Evolutionary conservation across 2,329 filamentous ascomycete genomes (phyloP).

Genomic region (Aspergillus amoenus): DNA sequence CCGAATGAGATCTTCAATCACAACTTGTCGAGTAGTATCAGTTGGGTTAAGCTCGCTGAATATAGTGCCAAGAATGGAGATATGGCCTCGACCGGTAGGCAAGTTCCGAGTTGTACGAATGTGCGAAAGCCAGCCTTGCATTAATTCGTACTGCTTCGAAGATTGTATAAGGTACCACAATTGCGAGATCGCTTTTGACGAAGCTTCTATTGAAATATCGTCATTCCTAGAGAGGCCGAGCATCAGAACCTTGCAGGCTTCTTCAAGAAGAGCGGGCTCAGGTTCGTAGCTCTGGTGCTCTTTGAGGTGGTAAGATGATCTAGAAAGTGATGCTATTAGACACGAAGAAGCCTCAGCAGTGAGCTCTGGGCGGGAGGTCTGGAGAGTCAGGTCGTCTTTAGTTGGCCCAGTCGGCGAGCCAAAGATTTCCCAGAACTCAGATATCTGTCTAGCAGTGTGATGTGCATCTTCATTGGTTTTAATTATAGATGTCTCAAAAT

Average conservation of each 20-base stretch:
- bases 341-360: conserved; percentile 43
- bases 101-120: conserved; percentile 37
- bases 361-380: conserved; percentile 41
- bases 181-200: conserved; percentile 40
- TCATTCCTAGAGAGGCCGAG: conserved; percentile 42
- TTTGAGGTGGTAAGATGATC: conserved; percentile 19
- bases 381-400: conserved; percentile 40
- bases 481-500: conserved; percentile 17
- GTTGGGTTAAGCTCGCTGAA: conserved; percentile 33
- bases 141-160: conserved; percentile 32
- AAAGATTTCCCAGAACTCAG: conserved; percentile 41
- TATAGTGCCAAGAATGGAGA: conserved; percentile 42
- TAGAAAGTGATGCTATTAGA: conserved; percentile 40
- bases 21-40: conserved; percentile 25
- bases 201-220: conserved; percentile 41
- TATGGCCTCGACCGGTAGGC: conserved; percentile 44
- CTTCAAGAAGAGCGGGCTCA: conserved; percentile 26
- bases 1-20: conserved; percentile 34
- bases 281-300: conserved; percentile 14
- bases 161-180: conserved; percentile 39
- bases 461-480: conserved; percentile 21
- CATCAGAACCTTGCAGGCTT: conserved; percentile 34
- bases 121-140: conserved; percentile 42
- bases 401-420: conserved; percentile 31
- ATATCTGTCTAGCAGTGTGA: conserved; percentile 29